A percentile compares a stretch with the other conserved stretches of the same genome.
These are phyloP conservation scores for Friedmanniomyces endolithicus DNA, from an alignment of 495 filamentous ascomycete genomes.

Conservation along the genomic window DNA sequence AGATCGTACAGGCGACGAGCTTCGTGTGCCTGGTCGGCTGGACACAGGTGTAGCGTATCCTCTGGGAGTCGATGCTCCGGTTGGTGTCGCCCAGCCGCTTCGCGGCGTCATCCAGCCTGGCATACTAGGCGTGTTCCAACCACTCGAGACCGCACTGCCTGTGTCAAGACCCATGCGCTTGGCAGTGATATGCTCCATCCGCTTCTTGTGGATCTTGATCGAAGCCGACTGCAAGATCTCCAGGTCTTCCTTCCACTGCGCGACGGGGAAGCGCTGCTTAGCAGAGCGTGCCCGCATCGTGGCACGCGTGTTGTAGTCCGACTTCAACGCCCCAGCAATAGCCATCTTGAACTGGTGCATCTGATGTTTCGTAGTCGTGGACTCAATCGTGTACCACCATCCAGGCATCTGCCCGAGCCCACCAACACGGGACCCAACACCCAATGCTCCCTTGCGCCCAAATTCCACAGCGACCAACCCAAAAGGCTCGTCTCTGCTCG, in stretches of 20 bases:
- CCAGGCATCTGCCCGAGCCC: slow-evolving; percentile 73
- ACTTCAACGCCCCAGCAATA: slow-evolving; percentile 53
- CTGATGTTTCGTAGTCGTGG: slow-evolving; percentile 55
- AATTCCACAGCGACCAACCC: slow-evolving; percentile 75
- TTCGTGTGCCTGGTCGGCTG: slow-evolving; percentile 12
- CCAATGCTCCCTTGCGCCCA: slow-evolving; percentile 63
- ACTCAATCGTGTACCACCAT: slow-evolving; percentile 61
- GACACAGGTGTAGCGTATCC: slow-evolving; percentile 3
- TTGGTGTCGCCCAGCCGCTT: slow-evolving; percentile 18
- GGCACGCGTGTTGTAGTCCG: slow-evolving; percentile 44
- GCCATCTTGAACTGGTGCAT: slow-evolving; percentile 60
- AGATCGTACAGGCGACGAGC: slow-evolving; percentile 8
- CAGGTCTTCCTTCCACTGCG: slow-evolving; percentile 33
- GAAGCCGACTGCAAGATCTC: slow-evolving; percentile 29
- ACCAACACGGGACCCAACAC: slow-evolving; percentile 55
- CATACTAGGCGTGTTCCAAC: slow-evolving; percentile 18
- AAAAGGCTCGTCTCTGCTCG: slow-evolving; percentile 69
- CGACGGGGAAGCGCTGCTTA: slow-evolving; percentile 60
- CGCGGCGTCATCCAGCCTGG: slow-evolving; percentile 15
- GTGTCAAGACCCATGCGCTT: slow-evolving; percentile 10
- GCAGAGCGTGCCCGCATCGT: slow-evolving; percentile 67
- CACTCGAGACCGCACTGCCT: slow-evolving; percentile 9
- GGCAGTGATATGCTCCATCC: slow-evolving; percentile 7
- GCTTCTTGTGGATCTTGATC: slow-evolving; percentile 24
- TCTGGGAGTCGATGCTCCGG: slow-evolving; percentile 1